These are phyloP conservation scores for Globisporangium nunn DNA, from an alignment of 352 stramenopile genomes.

Conservation along the genomic window DNA sequence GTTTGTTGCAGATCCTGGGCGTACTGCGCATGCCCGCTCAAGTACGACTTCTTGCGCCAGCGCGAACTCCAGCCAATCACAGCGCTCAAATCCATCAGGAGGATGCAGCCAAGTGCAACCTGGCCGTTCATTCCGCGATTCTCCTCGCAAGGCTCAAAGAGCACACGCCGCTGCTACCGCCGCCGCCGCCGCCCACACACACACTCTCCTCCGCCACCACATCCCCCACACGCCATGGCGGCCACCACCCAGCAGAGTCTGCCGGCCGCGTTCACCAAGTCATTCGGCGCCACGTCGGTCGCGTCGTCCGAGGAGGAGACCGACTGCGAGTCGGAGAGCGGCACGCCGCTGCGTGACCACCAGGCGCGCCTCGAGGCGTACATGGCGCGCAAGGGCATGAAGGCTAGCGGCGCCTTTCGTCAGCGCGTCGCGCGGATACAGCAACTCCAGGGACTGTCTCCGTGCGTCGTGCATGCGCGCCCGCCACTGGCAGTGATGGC, in stretches of 20 bases:
- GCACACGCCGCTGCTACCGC: background rate
- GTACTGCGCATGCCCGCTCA: background rate
- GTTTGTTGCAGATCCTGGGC: too few relatives aligned
- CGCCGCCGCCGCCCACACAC: background rate
- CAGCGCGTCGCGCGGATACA: conserved; percentile 7
- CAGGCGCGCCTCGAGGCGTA: conserved; percentile 41
- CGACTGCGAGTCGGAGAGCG: conserved; percentile 58
- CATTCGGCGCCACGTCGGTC: conserved; percentile 20
- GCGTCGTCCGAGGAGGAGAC: conserved; percentile 58
- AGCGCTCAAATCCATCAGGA: background rate
- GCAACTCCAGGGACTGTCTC: background rate
- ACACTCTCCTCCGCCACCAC: background rate
- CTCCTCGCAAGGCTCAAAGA: too few relatives aligned
- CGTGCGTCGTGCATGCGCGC: conserved; percentile 4
- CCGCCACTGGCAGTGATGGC: background rate
- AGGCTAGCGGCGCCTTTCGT: conserved; percentile 18
- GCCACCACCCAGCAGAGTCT: conserved; percentile 20
- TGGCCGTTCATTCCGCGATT: conserved; percentile 28
- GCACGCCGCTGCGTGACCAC: conserved; percentile 37
- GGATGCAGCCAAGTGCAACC: background rate
- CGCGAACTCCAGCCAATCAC: conserved; percentile 1
- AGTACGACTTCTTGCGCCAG: background rate
- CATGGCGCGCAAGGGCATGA: conserved; percentile 23
- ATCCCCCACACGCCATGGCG: conserved; percentile 3
- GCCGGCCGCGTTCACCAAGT: conserved; percentile 6